These are phyloP conservation scores for Ophiosphaerella narmari DNA, from an alignment of 2,329 filamentous ascomycete species.

Conservation along the genomic window DNA sequence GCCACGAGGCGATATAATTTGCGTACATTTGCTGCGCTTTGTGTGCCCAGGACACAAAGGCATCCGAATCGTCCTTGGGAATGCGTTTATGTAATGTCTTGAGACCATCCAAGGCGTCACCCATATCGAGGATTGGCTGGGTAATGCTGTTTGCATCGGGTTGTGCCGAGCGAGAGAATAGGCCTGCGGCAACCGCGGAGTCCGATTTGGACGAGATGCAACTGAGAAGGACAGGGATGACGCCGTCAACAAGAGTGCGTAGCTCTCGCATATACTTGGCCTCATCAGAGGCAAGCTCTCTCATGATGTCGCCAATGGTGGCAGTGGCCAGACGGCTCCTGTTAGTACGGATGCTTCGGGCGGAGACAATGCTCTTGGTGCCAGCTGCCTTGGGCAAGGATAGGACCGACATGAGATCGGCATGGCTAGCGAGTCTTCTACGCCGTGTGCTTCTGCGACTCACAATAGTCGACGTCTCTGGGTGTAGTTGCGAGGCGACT, in stretches of 20 bases:
- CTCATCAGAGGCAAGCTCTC: slow-evolving; percentile 82
- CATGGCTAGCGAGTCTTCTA: slow-evolving; percentile 83
- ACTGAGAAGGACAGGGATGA: slow-evolving; percentile 87
- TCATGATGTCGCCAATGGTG: slow-evolving; percentile 75
- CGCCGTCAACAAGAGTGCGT: slow-evolving; percentile 90
- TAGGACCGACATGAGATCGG: slow-evolving; percentile 90
- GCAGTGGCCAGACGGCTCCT: slow-evolving; percentile 69
- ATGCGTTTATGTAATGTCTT: slow-evolving; percentile 80
- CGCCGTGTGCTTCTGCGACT: slow-evolving; percentile 55
- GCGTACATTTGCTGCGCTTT: slow-evolving; percentile 77
- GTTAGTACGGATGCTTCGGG: slow-evolving; percentile 76
- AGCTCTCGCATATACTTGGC: slow-evolving; percentile 86
- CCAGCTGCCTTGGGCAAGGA: slow-evolving; percentile 69
- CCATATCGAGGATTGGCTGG: slow-evolving; percentile 92
- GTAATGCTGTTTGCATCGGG: slow-evolving; percentile 67
- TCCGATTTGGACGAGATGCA: slow-evolving; percentile 78
- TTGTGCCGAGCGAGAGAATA: slow-evolving; percentile 66
- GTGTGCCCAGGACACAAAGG: slow-evolving; percentile 80
- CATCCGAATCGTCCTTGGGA: slow-evolving; percentile 71
- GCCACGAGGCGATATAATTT: slow-evolving; percentile 86
- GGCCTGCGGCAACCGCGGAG: slow-evolving; percentile 64
- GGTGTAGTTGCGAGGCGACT: slow-evolving; percentile 32
- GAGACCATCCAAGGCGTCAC: slow-evolving; percentile 82
- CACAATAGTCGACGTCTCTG: slow-evolving; percentile 44
- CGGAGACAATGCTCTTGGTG: slow-evolving; percentile 72